Percentiles rank a stretch among this genome's conserved stretches.
These are phyloP conservation scores for Lodderomyces theae DNA, from an alignment of 1,139 yeast genomes.

Conservation along the genomic window DNA sequence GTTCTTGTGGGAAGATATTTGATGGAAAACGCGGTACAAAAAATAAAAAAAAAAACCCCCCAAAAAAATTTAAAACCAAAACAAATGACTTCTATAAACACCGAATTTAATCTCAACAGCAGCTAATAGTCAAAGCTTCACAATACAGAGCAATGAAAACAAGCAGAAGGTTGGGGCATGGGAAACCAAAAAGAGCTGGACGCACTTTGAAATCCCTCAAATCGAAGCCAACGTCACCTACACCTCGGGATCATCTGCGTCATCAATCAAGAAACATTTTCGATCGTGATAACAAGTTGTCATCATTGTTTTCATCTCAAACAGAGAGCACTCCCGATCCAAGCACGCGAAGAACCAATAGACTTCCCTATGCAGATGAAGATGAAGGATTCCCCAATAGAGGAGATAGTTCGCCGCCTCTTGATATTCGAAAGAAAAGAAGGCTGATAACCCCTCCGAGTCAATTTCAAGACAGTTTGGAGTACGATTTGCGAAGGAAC, in stretches of 20 bases:
- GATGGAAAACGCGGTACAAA: slow-evolving; percentile 1
- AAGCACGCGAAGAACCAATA: slow-evolving; percentile 1
- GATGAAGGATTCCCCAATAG: slow-evolving; percentile 35
- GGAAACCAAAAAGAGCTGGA: background rate
- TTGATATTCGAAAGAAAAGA: slow-evolving; percentile 15
- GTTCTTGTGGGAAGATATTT: background rate
- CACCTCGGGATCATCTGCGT: slow-evolving; percentile 1
- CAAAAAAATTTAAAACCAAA: slow-evolving; percentile 8
- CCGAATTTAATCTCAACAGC: too few relatives aligned
- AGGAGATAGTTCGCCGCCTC: slow-evolving; percentile 23
- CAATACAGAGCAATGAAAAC: slow-evolving; percentile 1
- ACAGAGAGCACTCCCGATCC: slow-evolving; percentile 2
- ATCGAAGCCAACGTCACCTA: background rate
- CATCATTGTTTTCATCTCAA: slow-evolving; percentile 7
- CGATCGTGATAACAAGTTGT: slow-evolving; percentile 10
- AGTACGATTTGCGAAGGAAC: slow-evolving; percentile 14
- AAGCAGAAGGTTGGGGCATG: slow-evolving; percentile 1
- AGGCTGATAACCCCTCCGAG: slow-evolving; percentile 28
- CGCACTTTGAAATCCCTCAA: background rate
- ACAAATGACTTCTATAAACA: slow-evolving; percentile 6
- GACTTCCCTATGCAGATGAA: slow-evolving; percentile 18
- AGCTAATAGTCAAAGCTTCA: too few relatives aligned
- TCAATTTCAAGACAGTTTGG: slow-evolving; percentile 25
- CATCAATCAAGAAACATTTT: slow-evolving; percentile 5
- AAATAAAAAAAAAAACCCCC: too few relatives aligned